Percentiles rank a stretch among this genome's conserved stretches.
phyloP scores from a whole-genome alignment of 1,284 basidiomycete genomes.

The Baeospora myosura region DNA sequence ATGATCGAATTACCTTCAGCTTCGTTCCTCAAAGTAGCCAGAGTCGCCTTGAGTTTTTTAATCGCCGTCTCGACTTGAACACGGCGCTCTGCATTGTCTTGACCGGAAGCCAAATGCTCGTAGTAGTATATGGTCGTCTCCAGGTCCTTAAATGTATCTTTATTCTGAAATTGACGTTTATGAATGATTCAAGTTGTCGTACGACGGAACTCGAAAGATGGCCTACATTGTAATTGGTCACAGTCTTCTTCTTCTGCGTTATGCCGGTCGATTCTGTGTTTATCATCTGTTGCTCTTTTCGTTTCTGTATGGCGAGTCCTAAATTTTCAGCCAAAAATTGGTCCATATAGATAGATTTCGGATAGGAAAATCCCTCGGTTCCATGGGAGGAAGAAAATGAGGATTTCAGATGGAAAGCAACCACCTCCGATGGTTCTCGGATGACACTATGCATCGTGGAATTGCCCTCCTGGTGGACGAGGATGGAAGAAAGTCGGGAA shows the following conservation, averaged over 20 bases:
- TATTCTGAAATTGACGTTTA: constrained; percentile 32
- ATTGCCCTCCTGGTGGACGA: constrained; percentile 28
- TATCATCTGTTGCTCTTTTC: constrained; percentile 37
- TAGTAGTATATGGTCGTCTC: constrained; percentile 59
- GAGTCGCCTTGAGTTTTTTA: constrained; percentile 41
- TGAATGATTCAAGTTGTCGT: background rate
- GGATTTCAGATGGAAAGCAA: constrained; percentile 48
- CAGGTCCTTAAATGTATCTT: constrained; percentile 55
- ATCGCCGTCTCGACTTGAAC: constrained; percentile 34
- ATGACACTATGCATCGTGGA: constrained; percentile 33
- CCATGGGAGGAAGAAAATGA: constrained; percentile 11
- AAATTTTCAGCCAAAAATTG: constrained; percentile 58
- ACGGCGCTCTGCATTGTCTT: constrained; percentile 40
- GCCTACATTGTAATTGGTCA: constrained; percentile 52
- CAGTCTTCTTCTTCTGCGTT: constrained; percentile 33
- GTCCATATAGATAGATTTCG: constrained; percentile 61
- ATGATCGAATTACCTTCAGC: constrained; percentile 40
- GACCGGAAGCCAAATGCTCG: constrained; percentile 51
- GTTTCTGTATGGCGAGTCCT: constrained; percentile 40
- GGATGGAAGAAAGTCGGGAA: constrained; percentile 43
- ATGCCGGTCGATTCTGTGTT: constrained; percentile 41
- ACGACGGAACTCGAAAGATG: background rate
- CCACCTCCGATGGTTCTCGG: constrained; percentile 49
- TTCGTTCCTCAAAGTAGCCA: constrained; percentile 45
- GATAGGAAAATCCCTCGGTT: constrained; percentile 48